phyloP scores from a whole-genome alignment of 805 yeast species.

The Nadsonia fulvescens region DNA sequence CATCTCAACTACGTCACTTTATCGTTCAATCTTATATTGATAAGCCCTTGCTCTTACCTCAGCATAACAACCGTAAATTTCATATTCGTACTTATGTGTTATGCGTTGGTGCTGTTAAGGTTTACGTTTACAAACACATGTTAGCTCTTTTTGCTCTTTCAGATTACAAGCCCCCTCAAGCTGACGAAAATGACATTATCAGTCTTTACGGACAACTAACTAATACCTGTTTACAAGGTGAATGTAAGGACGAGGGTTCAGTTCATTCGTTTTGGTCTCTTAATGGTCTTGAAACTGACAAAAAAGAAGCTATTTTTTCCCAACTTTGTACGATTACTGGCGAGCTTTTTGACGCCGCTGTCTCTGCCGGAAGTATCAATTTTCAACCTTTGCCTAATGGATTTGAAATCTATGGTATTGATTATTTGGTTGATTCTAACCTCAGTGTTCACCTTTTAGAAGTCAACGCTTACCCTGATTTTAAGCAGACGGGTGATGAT shows the following conservation, averaged over 20 bases:
- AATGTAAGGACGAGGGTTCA: conserved; percentile 18
- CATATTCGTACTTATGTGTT: conserved; percentile 78
- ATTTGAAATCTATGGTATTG: conserved; percentile 77
- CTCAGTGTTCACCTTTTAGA: conserved; percentile 49
- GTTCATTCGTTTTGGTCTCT: conserved; percentile 54
- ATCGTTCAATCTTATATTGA: conserved; percentile 68
- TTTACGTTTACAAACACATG: conserved; percentile 65
- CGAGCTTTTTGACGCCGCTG: conserved; percentile 69
- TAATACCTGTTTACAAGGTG: conserved; percentile 76
- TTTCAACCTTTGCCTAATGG: conserved; percentile 71
- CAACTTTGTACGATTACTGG: conserved; percentile 44
- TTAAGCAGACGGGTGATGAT: conserved; percentile 80
- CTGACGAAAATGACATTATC: conserved; percentile 16
- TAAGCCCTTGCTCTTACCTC: conserved; percentile 46
- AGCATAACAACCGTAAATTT: conserved; percentile 55
- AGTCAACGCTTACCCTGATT: conserved; percentile 89
- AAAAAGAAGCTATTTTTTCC: conserved; percentile 26
- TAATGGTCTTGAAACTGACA: conserved; percentile 21
- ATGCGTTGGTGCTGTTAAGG: conserved; percentile 54
- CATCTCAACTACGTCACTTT: conserved; percentile 80
- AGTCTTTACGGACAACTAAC: conserved; percentile 65
- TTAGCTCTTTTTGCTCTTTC: conserved; percentile 62
- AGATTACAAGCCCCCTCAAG: conserved; percentile 24
- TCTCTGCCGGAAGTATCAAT: conserved; percentile 62
- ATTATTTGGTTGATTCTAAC: conserved; percentile 53